Conservation (phyloP, 306 rosid species). For the Vigna unguiculata region DNA sequence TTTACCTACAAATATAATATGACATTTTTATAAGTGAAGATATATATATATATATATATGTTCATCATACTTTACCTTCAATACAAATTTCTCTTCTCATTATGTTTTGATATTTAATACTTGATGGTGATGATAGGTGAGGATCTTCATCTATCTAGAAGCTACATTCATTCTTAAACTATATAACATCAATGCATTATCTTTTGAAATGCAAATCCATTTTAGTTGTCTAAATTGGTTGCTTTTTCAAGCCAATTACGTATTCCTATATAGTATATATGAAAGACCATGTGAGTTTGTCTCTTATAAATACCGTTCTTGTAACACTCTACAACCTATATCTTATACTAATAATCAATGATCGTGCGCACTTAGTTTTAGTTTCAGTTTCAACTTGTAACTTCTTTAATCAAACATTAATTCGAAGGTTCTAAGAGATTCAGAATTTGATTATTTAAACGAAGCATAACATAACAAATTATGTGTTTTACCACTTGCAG, state of each 20-base stretch:
- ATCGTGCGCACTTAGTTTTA: background rate
- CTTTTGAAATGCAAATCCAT: background rate
- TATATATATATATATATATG: too few relatives aligned
- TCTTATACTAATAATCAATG: background rate
- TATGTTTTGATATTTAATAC: background rate
- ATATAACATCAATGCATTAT: background rate
- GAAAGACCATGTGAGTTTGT: conserved; percentile 37
- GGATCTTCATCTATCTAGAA: background rate
- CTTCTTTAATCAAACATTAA: background rate
- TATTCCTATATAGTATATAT: background rate
- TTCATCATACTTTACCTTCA: background rate
- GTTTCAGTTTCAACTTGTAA: background rate
- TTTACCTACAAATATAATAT: background rate
- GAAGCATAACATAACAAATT: background rate
- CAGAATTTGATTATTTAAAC: background rate
- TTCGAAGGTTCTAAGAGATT: background rate
- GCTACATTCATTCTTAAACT: background rate
- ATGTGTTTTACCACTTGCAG: background rate
- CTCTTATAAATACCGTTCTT: background rate
- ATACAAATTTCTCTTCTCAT: background rate
- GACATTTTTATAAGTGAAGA: background rate
- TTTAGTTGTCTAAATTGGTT: too few relatives aligned
- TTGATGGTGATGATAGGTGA: background rate
- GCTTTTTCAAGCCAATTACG: too few relatives aligned
- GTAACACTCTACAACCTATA: background rate